Evolutionary conservation across 192 early-diverging fungal genomes (phyloP), one percentile per base, ranked within the genome.

Genomic region (Coemansia sp.): DNA sequence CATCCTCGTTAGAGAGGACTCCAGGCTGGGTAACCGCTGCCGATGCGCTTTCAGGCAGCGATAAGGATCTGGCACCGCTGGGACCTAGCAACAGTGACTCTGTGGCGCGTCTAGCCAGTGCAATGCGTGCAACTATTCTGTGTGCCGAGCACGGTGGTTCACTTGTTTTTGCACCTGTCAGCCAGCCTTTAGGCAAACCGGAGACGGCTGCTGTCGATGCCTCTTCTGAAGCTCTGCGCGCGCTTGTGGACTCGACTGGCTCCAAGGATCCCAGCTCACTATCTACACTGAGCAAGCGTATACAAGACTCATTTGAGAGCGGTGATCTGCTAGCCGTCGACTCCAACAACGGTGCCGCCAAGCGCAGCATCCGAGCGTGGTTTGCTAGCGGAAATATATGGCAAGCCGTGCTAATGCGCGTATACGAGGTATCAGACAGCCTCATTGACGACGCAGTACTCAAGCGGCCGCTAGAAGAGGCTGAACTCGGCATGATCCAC

Each of bases 401-500:
- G 77, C 61, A 68, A 59, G 11, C 77, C 4, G 26, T 37, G 57
- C 21, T 71, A 26, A 74, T 80, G 77, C 72, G 73, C 41, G 77
- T 80, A 4, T 67, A 68, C 21, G 77, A 80, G 48, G 50, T 62
- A 12, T 59, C 77, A 0, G 77, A 80, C 48, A 43, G 34, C 5
- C 62, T 80, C 8, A 47, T 75, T 7, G 77, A 80, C 11, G 59
- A 68, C 14, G 58, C 69, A 12, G 55, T 80, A 3, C 64, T 71
- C 18, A 69, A 80, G 42, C 39, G 77, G n/a, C 61, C 65, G 11
- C 68, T 75, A 48, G 77, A 80, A 52, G 69, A 74, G 23, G 72
- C 72, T 1, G 77, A 80, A 7, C 59, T 80, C 3, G 77, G 65
- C 9, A 80, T 80, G 77, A 31, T 75, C 21, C 77, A 80, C 20